Percentiles rank a stretch among this genome's conserved stretches.
Evolutionary conservation across 805 yeast species (phyloP).

Genomic region (Candida methanosorbosa): DNA sequence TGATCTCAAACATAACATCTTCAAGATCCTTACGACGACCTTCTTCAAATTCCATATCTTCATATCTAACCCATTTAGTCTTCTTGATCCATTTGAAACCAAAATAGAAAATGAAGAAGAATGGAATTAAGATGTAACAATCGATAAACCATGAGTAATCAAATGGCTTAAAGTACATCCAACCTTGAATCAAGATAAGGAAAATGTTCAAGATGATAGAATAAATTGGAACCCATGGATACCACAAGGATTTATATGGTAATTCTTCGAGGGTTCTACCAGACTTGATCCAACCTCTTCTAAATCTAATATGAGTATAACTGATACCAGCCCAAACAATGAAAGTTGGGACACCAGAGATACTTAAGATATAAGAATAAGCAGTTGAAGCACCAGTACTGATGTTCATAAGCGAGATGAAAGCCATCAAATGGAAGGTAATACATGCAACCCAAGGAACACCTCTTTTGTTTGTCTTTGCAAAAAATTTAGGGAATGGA

Average conservation of each 20-base stretch:
- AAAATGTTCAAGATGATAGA: conserved; percentile 43
- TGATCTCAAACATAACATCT: conserved; percentile 8
- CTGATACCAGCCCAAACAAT: conserved; percentile 60
- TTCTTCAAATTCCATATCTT: conserved; percentile 40
- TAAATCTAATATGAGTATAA: conserved; percentile 47
- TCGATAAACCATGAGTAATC: conserved; percentile 47
- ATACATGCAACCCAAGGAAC: conserved; percentile 57
- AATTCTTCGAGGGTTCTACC: conserved; percentile 37
- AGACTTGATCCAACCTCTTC: conserved; percentile 35
- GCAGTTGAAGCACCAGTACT: conserved; percentile 54
- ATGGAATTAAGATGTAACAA: conserved; percentile 54
- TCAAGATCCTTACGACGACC: conserved; percentile 35
- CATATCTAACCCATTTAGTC: conserved; percentile 24
- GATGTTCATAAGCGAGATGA: conserved; percentile 47
- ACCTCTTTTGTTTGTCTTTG: conserved; percentile 45
- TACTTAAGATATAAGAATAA: conserved; percentile 49
- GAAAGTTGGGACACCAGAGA: conserved; percentile 60
- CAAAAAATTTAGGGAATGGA: conserved; percentile 38
- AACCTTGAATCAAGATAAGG: conserved; percentile 55
- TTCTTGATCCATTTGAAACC: conserved; percentile 14
- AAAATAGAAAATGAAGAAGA: conserved; percentile 36
- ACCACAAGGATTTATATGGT: conserved; percentile 43
- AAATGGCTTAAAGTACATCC: conserved; percentile 56
- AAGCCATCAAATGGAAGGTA: conserved; percentile 44
- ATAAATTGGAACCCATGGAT: conserved; percentile 41